phyloP scores from a whole-genome alignment of 179 eudicot species.

The Amaranthus tricolor region DNA sequence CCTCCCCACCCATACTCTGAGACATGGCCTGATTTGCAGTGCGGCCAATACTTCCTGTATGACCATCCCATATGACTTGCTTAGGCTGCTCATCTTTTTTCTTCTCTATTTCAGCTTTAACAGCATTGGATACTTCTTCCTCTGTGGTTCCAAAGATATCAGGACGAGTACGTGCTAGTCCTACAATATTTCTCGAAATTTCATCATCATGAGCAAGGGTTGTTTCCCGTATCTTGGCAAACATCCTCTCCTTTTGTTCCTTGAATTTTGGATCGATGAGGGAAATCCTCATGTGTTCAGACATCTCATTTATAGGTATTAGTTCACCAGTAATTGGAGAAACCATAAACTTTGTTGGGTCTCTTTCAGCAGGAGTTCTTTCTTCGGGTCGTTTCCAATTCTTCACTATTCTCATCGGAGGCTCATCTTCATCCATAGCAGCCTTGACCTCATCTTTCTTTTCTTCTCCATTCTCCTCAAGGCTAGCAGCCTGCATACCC shows the following conservation, averaged over 20 bases:
- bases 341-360: slow-evolving; percentile 69
- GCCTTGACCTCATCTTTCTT: slow-evolving; percentile 39
- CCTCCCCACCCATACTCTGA: slow-evolving; percentile 63
- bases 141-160: slow-evolving; percentile 98
- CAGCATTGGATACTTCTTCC: slow-evolving; percentile 96
- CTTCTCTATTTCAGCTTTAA: slow-evolving; percentile 92
- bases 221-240: slow-evolving; percentile 93
- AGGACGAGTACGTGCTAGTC: slow-evolving; percentile 93
- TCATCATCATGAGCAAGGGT: slow-evolving; percentile 97
- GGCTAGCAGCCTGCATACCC: slow-evolving; percentile 85
- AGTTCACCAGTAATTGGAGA: slow-evolving; percentile 92
- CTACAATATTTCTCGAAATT: slow-evolving; percentile 81
- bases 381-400: slow-evolving; percentile 97
- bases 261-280: slow-evolving; percentile 95
- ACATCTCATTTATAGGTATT: slow-evolving; percentile 84
- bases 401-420: slow-evolving; percentile 90
- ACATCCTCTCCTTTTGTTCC: slow-evolving; percentile 97
- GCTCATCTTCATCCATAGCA: slow-evolving; percentile 61
- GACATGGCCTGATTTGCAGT: slow-evolving; percentile 95
- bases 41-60: slow-evolving; percentile 92
- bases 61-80: slow-evolving; percentile 99
- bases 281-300: slow-evolving; percentile 94
- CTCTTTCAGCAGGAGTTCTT: slow-evolving; percentile 71
- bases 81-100: slow-evolving; percentile 92
- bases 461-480: slow-evolving; percentile 64